Percentiles rank a stretch among this genome's conserved stretches.
These are phyloP conservation scores for Verticillium nubilum DNA, from an alignment of 2,329 filamentous ascomycete species.

Conservation along the genomic window DNA sequence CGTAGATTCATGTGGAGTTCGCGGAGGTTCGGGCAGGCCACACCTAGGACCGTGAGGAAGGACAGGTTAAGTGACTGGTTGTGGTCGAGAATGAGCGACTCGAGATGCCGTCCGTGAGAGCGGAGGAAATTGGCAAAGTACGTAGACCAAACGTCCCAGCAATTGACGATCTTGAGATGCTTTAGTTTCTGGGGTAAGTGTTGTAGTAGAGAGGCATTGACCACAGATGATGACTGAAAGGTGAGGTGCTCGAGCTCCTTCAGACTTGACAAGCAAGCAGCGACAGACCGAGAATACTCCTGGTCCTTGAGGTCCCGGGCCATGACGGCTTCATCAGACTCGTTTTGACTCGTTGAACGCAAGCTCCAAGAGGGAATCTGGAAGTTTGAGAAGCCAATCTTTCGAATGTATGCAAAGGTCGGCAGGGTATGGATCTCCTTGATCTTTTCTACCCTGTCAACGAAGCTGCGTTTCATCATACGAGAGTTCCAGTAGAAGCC, in stretches of 20 bases:
- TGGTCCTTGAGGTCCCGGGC: conserved; percentile 32
- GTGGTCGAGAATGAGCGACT: conserved; percentile 65
- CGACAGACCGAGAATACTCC: conserved; percentile 27
- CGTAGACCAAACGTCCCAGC: conserved; percentile 65
- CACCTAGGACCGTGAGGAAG: conserved; percentile 63
- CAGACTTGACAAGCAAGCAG: conserved; percentile 46
- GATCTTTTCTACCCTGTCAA: conserved; percentile 43
- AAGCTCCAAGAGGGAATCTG: conserved; percentile 42
- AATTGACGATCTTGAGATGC: conserved; percentile 72
- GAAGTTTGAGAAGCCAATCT: conserved; percentile 58
- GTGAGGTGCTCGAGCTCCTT: conserved; percentile 60
- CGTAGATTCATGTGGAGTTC: conserved; percentile 71
- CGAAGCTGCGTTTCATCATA: conserved; percentile 35
- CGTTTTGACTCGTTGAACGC: conserved; percentile 27
- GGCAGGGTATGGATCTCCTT: conserved; percentile 45
- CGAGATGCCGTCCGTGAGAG: conserved; percentile 62
- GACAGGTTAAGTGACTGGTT: conserved; percentile 73
- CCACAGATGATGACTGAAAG: conserved; percentile 69
- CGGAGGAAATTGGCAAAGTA: conserved; percentile 60
- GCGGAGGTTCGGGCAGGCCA: conserved; percentile 64
- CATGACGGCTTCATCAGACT: conserved; percentile 22
- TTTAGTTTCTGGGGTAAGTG: conserved; percentile 61
- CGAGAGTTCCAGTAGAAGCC: conserved; percentile 60
- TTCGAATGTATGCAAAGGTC: conserved; percentile 51
- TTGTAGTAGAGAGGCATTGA: conserved; percentile 63